These are phyloP conservation scores for Tylopilus sp. DNA, from an alignment of 768 basidiomycete species.

Conservation along the genomic window DNA sequence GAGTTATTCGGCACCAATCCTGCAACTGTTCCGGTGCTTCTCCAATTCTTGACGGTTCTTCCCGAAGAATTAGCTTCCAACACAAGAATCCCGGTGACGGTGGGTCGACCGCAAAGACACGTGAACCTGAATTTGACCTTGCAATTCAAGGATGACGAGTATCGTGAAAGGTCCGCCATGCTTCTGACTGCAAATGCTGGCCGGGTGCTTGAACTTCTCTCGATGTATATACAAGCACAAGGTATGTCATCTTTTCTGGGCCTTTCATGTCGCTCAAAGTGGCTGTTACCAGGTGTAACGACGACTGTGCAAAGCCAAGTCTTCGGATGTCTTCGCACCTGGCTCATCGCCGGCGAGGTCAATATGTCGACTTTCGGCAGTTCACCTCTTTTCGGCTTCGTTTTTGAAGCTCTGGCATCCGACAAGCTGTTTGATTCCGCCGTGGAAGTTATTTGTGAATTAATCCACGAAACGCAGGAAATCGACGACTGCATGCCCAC, in stretches of 20 bases:
- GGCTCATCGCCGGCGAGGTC: slow-evolving; percentile 88
- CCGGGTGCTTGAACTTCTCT: slow-evolving; percentile 71
- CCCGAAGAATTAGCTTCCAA: slow-evolving; percentile 88
- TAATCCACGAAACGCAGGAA: slow-evolving; percentile 98
- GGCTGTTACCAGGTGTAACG: slow-evolving; percentile 74
- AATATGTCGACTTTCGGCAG: slow-evolving; percentile 57
- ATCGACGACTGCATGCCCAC: slow-evolving; percentile 89
- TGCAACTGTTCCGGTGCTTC: slow-evolving; percentile 72
- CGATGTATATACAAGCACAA: slow-evolving; percentile 84
- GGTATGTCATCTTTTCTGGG: slow-evolving; percentile 48
- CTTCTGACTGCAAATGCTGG: slow-evolving; percentile 67
- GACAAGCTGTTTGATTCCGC: slow-evolving; percentile 92
- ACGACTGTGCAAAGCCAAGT: slow-evolving; percentile 72
- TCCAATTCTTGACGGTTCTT: slow-evolving; percentile 87
- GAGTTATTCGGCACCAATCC: slow-evolving; percentile 84
- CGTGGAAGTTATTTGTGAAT: slow-evolving; percentile 87
- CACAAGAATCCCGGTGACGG: slow-evolving; percentile 82
- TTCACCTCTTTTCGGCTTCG: slow-evolving; percentile 75
- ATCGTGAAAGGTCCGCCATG: slow-evolving; percentile 52
- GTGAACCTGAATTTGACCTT: slow-evolving; percentile 9
- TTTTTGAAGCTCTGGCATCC: slow-evolving; percentile 80
- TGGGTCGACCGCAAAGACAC: slow-evolving; percentile 40
- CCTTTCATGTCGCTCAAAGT: not conserved
- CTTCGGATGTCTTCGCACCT: slow-evolving; percentile 80
- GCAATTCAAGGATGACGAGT: slow-evolving; percentile 66